Evolutionary conservation across 352 stramenopile genomes (phyloP), one percentile per base, ranked within the genome.

Genomic region (Phytophthora vignae): DNA sequence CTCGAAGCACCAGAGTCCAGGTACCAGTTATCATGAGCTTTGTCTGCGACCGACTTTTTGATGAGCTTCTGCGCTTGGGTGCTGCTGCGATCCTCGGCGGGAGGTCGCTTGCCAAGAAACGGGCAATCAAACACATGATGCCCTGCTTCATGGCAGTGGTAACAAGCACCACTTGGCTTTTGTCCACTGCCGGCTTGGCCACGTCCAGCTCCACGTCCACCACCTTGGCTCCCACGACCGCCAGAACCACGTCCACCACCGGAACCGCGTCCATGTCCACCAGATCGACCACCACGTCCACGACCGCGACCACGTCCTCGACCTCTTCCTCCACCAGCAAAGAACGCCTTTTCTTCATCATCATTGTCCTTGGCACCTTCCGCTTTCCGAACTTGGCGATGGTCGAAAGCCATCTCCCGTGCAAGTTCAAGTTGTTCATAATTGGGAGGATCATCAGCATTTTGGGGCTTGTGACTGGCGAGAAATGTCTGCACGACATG

Each of bases 401-500:
- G 60, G 11, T 67, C 50, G 19, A 11, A 60, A 14, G 60, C 60
- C 22, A 50, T 55, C 22, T 60, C 36, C 21, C 60, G 11, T 42
- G 60, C 60, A 2, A 36, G 60, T 29, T 60, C 60, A 25, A 60
- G 29, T 22, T 60, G 21, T 15, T 67, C 60, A 54, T 60, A 60
- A 38, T 60, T 67, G 4, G 60, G 60, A 3, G 49, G 49, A 15
- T 67, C 48, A 46, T 67, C 14, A 25, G 12, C 4, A 38, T 60
- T 1, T 25, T 29, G 31, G 4, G 49, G 50, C 9, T 22, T 29
- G 21, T 67, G 60, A 7, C 27, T 59, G 7, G 49, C 48, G 4
- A 67, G 21, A 31, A 60, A 60, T 4, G 33, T 67, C 22, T 67
- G n/a, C 9, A 67, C 49, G 5, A 60, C 60, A 27, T 67, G n/a